These are phyloP conservation scores for Alternaria dauci DNA, from an alignment of 2,329 filamentous ascomycete genomes.

Conservation along the genomic window DNA sequence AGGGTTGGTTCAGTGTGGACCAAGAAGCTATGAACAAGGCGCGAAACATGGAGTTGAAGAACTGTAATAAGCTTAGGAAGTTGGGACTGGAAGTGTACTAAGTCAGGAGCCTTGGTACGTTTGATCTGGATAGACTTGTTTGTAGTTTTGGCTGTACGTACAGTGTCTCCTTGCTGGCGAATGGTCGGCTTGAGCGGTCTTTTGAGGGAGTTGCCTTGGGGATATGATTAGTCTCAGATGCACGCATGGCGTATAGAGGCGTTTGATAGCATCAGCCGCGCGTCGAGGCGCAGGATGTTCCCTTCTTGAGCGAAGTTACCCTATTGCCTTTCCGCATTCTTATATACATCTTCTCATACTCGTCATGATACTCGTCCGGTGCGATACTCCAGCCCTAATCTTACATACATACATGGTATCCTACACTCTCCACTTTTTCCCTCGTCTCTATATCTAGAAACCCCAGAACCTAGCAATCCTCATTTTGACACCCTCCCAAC, in stretches of 20 bases:
- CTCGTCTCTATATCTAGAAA: slow-evolving; percentile 39
- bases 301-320: not conserved
- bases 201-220: not conserved
- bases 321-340: not conserved
- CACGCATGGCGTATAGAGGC: slow-evolving; percentile 15
- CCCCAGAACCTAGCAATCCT: slow-evolving; percentile 60
- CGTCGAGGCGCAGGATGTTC: not conserved
- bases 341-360: not conserved
- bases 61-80: slow-evolving; percentile 64
- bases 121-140: not conserved
- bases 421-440: not conserved
- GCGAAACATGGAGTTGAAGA: slow-evolving; percentile 66
- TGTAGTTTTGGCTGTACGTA: not conserved
- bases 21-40: slow-evolving; percentile 80
- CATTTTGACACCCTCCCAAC: slow-evolving; percentile 67
- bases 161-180: not conserved
- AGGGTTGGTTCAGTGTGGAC: slow-evolving; percentile 88
- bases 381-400: not conserved
- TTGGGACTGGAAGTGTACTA: slow-evolving; percentile 44
- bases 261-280: slow-evolving; percentile 4
- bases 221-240: slow-evolving; percentile 4
- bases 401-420: not conserved
- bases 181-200: not conserved
- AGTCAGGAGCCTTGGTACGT: not conserved
- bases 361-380: not conserved